Base-by-base conservation (phyloP, 371 early-diverging fungal genomes). In the Apophysomyces trapeziformis region DNA sequence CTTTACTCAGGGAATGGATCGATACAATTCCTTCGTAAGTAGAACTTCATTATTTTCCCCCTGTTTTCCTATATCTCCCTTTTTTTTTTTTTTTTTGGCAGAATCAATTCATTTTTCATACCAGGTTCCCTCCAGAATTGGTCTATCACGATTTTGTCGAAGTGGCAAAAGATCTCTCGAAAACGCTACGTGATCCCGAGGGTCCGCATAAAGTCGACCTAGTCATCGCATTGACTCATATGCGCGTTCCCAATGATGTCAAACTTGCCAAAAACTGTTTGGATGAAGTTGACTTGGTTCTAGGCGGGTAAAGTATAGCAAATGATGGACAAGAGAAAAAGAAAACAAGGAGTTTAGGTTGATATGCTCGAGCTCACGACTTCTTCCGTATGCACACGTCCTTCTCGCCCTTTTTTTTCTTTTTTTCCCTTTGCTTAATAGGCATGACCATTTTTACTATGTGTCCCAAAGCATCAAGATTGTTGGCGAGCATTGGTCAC, bases 371-470 rank as follows among this genome's bases (percentile, higher is more conserved):
- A 26, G 32, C 32, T 26, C 32, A 26, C 32, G 32, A 26, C 32
- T 26, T 26, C 32, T 26, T 26, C 32, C 32, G 2, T 26, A 26
- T 26, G 32, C 32, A 26, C 32, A 26, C 32, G 2, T 26, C 32
- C 32, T 26, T 26, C 32, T 26, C 32, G 0, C 32, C 32, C 2
- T 26, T 26, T 26, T 26, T 26, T 26, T 26, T 26, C 32, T 26
- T 26, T 26, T 21, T 26, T 26, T 26, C 1, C 37, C 12, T 18
- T 59, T 6, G 14, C 35, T 56, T 46, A 38, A 36, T 68, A 81
- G 89, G 8, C 90, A 89, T 69, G 90, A 89, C 63, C 90, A 89
- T 60, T 84, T 85, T 61, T 88, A 80, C 63, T 82, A 82, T 46
- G 57, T 87, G 13, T 83, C 84, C 0, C 74, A 77, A 1, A 76